Conservation (phyloP, 768 basidiomycete species). For the Mycena alexandri region DNA sequence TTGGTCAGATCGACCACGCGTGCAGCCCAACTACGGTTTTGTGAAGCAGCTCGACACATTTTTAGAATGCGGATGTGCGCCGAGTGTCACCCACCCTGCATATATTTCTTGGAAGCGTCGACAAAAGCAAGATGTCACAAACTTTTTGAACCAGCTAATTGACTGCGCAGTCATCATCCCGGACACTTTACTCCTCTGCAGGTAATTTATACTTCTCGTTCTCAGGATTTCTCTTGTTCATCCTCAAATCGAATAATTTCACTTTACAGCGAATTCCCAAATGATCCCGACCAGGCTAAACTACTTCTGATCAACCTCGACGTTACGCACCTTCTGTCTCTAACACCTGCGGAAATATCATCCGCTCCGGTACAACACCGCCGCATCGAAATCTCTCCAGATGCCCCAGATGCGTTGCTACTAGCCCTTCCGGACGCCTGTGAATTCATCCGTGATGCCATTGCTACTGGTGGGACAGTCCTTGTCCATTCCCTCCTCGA, state of each 20-base stretch:
- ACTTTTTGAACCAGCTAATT: slow-evolving; percentile 63
- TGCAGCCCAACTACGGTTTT: slow-evolving; percentile 67
- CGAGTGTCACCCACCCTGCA: slow-evolving; percentile 53
- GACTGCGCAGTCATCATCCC: slow-evolving; percentile 67
- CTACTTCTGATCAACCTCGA: slow-evolving; percentile 64
- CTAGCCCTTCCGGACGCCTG: slow-evolving; percentile 61
- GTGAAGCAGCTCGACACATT: slow-evolving; percentile 71
- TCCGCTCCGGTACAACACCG: slow-evolving; percentile 52
- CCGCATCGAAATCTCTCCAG: slow-evolving; percentile 56
- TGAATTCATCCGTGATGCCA: slow-evolving; percentile 58
- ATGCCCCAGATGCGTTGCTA: slow-evolving; percentile 55
- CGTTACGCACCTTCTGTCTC: slow-evolving; percentile 65
- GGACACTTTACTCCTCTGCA: slow-evolving; percentile 64
- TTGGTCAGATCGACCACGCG: slow-evolving; percentile 51
- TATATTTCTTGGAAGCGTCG: slow-evolving; percentile 73
- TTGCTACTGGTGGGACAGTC: slow-evolving; percentile 57
- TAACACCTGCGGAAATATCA: slow-evolving; percentile 64
- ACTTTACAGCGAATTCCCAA: slow-evolving; percentile 65
- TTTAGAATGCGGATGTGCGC: slow-evolving; percentile 61
- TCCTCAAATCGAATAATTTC: background rate
- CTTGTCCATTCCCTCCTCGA: slow-evolving; percentile 70
- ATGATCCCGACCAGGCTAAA: slow-evolving; percentile 62
- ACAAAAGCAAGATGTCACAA: slow-evolving; percentile 64
- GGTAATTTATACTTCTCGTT: slow-evolving; percentile 44
- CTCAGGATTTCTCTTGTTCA: slow-evolving; percentile 1